Evolutionary conservation across 2,329 filamentous ascomycete genomes (phyloP), one percentile per base, ranked within the genome.

Genomic region (Fusarium sp.): DNA sequence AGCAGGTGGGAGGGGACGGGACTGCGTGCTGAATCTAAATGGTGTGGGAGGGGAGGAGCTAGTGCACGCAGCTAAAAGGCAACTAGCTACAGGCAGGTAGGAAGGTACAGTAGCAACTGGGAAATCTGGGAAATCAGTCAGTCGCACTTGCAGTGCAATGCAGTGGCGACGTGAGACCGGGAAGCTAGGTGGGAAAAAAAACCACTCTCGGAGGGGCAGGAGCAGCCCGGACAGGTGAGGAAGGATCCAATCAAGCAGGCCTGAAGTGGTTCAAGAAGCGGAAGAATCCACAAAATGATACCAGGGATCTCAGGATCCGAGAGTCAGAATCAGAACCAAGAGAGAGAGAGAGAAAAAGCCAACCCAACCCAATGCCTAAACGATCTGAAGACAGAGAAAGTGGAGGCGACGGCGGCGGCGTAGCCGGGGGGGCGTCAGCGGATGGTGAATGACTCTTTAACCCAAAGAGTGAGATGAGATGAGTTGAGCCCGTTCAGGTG

Each of bases 1-100:
- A 53, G 67, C 46, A 71, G 67, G 63, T 68, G 63, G 46, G 64
- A 71, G 60, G 68, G 72, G 72, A 73, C 68, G 72, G 71, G 72
- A 72, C 65, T 64, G 65, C 62, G 65, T 44, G 61, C 61, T 65
- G 66, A 59, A 65, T 65, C 46, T 65, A 47, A 64, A 72, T 67
- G 69, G 71, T 71, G 57, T 71, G 68, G 59, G 71, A 70, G 69
- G 69, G 62, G 70, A 65, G 65, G 46, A 65, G 67, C 56, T 62
- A 69, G 71, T 65, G 56, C 64, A 6, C 16, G 40, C 40, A 54
- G 51, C 51, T 54, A 38, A 45, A 45, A 45, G 26, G 41, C 41
- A 50, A 16, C 23, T 50, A 50, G 46, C 46, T 28, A 50, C 33
- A 50, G 46, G 31, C 11, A 37, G 46, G 46, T 36, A 36, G 34